Evolutionary conservation across 495 filamentous ascomycete species (phyloP).

Genomic region (Xylona heveae): DNA sequence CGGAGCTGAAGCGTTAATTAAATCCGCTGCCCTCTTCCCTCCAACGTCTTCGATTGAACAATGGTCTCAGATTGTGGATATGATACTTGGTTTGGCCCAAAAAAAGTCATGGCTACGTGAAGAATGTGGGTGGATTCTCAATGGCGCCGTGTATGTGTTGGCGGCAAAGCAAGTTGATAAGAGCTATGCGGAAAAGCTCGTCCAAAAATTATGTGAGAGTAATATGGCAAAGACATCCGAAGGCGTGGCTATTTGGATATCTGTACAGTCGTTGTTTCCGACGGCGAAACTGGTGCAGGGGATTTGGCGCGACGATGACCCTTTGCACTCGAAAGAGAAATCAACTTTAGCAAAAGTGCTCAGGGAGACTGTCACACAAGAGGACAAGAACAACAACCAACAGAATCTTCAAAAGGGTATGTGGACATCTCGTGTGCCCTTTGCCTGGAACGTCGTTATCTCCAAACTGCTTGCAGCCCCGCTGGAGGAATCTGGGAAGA

Average conservation of each 20-base stretch:
- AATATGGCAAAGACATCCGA: slow-evolving; percentile 60
- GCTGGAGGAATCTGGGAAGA: slow-evolving; percentile 15
- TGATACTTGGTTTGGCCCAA: slow-evolving; percentile 32
- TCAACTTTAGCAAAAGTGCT: slow-evolving; percentile 46
- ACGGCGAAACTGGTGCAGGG: slow-evolving; percentile 38
- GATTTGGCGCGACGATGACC: slow-evolving; percentile 54
- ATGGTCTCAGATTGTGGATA: slow-evolving; percentile 40
- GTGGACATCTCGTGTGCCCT: slow-evolving; percentile 65
- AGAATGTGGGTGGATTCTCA: slow-evolving; percentile 58
- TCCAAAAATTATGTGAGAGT: slow-evolving; percentile 36
- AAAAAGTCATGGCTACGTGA: slow-evolving; percentile 74
- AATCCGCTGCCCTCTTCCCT: slow-evolving; percentile 47
- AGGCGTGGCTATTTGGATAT: slow-evolving; percentile 76
- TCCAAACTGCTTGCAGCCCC: slow-evolving; percentile 17
- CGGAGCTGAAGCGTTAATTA: slow-evolving; percentile 65
- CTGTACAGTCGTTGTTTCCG: slow-evolving; percentile 38
- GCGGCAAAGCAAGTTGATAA: slow-evolving; percentile 15
- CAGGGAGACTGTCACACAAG: slow-evolving; percentile 26
- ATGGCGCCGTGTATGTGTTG: slow-evolving; percentile 24
- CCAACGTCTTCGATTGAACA: slow-evolving; percentile 22
- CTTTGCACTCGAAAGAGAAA: slow-evolving; percentile 41
- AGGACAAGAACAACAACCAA: slow-evolving; percentile 15
- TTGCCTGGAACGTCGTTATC: slow-evolving; percentile 69
- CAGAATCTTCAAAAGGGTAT: slow-evolving; percentile 30
- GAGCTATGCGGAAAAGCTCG: slow-evolving; percentile 32